Conservation (phyloP, 306 rosid genomes). For the Vigna unguiculata region DNA sequence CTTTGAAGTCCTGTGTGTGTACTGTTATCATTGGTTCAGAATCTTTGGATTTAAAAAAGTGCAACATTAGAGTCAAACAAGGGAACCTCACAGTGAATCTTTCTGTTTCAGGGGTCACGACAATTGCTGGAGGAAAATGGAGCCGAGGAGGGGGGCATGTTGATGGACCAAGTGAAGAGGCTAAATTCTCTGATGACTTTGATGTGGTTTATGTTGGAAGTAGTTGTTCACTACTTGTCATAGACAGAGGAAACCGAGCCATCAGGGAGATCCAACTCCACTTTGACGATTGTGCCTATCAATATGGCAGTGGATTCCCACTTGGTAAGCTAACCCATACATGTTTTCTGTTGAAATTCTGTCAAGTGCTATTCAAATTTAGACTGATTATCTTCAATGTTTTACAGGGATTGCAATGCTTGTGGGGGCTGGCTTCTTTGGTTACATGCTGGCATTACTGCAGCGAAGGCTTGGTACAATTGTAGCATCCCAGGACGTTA, state of each 20-base stretch:
- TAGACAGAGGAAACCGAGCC: conserved; percentile 87
- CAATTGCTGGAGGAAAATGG: conserved; percentile 92
- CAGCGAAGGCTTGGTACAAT: conserved; percentile 77
- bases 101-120: conserved; percentile 75
- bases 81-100: conserved; percentile 36
- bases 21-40: background rate
- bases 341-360: conserved; percentile 16
- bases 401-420: conserved; percentile 78
- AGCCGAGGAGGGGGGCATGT: conserved; percentile 82
- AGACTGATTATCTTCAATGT: conserved; percentile 38
- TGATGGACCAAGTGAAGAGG: conserved; percentile 95
- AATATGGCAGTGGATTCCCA: conserved; percentile 87
- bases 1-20: background rate
- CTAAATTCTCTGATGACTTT: conserved; percentile 87
- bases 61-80: conserved; percentile 10
- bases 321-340: conserved; percentile 63
- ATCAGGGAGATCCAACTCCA: conserved; percentile 91
- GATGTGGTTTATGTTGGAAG: conserved; percentile 93
- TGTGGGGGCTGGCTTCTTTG: conserved; percentile 87
- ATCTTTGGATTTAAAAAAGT: conserved; percentile 27
- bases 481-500: conserved; percentile 72
- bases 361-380: conserved; percentile 26
- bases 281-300: conserved; percentile 94
- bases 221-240: conserved; percentile 83
- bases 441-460: conserved; percentile 89